These are phyloP conservation scores for Iris macrosiphon DNA, from an alignment of 106 monocot species.

Conservation along the genomic window DNA sequence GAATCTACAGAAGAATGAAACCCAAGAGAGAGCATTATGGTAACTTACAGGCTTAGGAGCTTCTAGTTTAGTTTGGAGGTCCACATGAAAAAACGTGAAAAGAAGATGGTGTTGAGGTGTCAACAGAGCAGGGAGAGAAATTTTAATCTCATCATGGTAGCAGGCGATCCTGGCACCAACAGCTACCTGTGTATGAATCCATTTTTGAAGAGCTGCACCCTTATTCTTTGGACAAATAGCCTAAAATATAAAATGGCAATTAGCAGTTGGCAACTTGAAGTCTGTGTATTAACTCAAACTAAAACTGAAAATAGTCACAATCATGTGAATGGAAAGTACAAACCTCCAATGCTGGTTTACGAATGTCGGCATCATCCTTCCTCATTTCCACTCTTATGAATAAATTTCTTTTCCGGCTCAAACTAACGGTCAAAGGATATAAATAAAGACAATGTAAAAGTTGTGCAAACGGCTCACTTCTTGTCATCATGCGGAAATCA, in stretches of 20 bases:
- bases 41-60: conserved; percentile 93
- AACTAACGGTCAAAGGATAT: conserved; percentile 81
- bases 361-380: conserved; percentile 81
- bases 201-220: conserved; percentile 66
- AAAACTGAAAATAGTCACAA: too few relatives aligned
- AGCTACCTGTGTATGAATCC: conserved; percentile 91
- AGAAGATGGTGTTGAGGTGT: conserved; percentile 96
- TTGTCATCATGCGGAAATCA: conserved; percentile 86
- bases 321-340: conserved; percentile 5
- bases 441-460: conserved; percentile 86
- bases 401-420: conserved; percentile 93
- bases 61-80: conserved; percentile 95
- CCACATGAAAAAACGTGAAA: conserved; percentile 88
- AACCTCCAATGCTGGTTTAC: conserved; percentile 85
- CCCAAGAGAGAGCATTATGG: not conserved
- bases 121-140: conserved; percentile 76
- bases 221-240: conserved; percentile 61
- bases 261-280: too few relatives aligned
- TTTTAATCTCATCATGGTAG: conserved; percentile 96
- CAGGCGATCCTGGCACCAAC: conserved; percentile 72
- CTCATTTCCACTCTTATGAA: conserved; percentile 87
- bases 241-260: too few relatives aligned
- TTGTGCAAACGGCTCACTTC: conserved; percentile 89
- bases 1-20: not conserved
- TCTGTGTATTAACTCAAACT: too few relatives aligned